Evolutionary conservation across 441 rosid species (phyloP), one percentile per base, ranked within the genome.

Genomic region (Manihot esculenta): DNA sequence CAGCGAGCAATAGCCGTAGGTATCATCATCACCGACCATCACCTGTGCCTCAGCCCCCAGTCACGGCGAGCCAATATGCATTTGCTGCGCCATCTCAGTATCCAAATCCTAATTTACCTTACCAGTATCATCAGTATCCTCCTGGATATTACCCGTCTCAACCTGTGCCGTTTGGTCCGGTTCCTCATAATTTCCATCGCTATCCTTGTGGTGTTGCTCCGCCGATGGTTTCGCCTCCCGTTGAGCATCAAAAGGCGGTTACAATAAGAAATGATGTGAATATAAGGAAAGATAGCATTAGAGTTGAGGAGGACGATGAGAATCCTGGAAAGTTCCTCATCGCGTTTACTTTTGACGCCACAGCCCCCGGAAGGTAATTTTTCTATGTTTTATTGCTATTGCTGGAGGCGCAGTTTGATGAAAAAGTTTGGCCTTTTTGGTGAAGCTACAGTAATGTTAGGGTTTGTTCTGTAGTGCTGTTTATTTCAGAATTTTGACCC

Each of bases 321-420:
- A 51, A 62, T 72, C 91, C 91, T 35, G 91, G 88, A 58, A 85
- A 81, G 58, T 81, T 79, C 45, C 80, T 93, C 62, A 88, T 90
- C 75, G 68, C 95, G 38, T 93, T 93, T 82, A 87, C 86, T 59
- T 93, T 93, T 79, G 97, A 93, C 78, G 97, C 98, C 3, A 84
- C 89, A 23, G 89, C 86, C 62, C 74, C 84, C 60, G 95, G 98
- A 44, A 83, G 97, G 97, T 92, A 76, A 66, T 38, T 38, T 38
- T 7, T 7, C 9, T 0, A 5, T 9, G 0, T 4, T 38, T 38
- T 5, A 38, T 38, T 38, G 30, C 14, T 41, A 20, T 41, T 62
- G 50, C 66, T 38, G 21, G 23, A 38, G 7, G 7, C 7, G 42
- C 7, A 20, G 48, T 24, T 47, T 26, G 55, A 18, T 55, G 4